These are phyloP conservation scores for Entoloma clypeatum DNA, from an alignment of 1,284 basidiomycete species.

Conservation along the genomic window DNA sequence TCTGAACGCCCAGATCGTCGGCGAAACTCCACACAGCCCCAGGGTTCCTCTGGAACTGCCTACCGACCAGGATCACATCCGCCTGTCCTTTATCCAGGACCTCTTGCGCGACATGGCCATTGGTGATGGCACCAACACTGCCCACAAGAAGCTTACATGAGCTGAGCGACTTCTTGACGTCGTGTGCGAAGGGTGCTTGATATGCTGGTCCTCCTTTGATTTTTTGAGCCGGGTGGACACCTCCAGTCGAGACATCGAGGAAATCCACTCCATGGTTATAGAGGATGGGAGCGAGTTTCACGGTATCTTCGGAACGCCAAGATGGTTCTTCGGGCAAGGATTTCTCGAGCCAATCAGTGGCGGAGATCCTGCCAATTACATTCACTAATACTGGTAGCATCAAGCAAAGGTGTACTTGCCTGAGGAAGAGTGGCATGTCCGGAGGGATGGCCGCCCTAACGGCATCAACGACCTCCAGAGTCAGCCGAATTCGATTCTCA, in stretches of 20 bases:
- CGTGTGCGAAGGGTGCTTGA: too few species aligned
- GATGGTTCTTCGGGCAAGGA: slow-evolving; percentile 41
- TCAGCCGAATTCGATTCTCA: slow-evolving; percentile 61
- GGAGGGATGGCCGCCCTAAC: slow-evolving; percentile 53
- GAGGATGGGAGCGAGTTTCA: slow-evolving; percentile 45
- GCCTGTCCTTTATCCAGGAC: slow-evolving; percentile 31
- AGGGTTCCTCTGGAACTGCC: slow-evolving; percentile 49
- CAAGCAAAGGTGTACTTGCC: slow-evolving; percentile 29
- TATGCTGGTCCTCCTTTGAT: too few species aligned
- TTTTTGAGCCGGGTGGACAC: too few species aligned
- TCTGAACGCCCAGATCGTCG: slow-evolving; percentile 27
- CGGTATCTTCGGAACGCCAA: slow-evolving; percentile 61
- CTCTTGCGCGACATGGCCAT: too few species aligned
- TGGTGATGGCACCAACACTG: too few species aligned
- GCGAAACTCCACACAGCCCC: slow-evolving; percentile 37
- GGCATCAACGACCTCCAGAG: slow-evolving; percentile 52
- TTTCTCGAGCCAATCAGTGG: slow-evolving; percentile 61
- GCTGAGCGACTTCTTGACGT: too few species aligned
- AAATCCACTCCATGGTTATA: neutral
- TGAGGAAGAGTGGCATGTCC: slow-evolving; percentile 42
- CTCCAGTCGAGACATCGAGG: too few species aligned
- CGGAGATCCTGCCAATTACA: slow-evolving; percentile 48
- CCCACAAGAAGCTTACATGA: too few species aligned
- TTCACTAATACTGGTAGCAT: neutral
- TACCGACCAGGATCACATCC: slow-evolving; percentile 42